These are phyloP conservation scores for Aspergillus sp. DNA, from an alignment of 2,329 filamentous ascomycete genomes.

Conservation along the genomic window DNA sequence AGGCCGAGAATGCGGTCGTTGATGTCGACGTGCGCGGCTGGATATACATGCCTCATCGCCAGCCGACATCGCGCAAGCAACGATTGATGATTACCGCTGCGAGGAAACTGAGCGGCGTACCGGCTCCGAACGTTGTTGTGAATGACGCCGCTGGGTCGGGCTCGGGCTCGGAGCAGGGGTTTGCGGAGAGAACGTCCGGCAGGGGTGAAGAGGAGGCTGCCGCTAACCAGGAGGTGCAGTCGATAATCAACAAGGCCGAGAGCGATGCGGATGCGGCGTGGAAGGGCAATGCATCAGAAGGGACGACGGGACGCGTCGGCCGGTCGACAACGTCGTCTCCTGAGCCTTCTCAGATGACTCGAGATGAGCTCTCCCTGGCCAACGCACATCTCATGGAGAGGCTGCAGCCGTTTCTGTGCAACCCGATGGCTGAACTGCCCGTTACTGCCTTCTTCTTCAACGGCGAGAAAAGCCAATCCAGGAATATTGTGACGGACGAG, in stretches of 20 bases:
- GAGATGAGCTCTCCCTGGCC: slow-evolving; percentile 65
- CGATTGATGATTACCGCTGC: slow-evolving; percentile 78
- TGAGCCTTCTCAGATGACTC: slow-evolving; percentile 44
- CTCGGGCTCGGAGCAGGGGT: slow-evolving; percentile 3
- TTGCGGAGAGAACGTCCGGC: slow-evolving; percentile 25
- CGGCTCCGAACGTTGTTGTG: slow-evolving; percentile 46
- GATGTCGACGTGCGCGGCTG: slow-evolving; percentile 94
- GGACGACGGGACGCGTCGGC: slow-evolving; percentile 20
- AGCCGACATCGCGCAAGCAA: slow-evolving; percentile 78
- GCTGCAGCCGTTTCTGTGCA: slow-evolving; percentile 81
- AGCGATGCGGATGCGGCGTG: slow-evolving; percentile 61
- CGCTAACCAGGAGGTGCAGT: slow-evolving; percentile 64
- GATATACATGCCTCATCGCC: slow-evolving; percentile 80
- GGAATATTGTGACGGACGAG: slow-evolving; percentile 76
- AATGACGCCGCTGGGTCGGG: slow-evolving; percentile 19
- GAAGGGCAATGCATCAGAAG: slow-evolving; percentile 52
- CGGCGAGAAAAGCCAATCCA: slow-evolving; percentile 67
- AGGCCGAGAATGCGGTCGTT: slow-evolving; percentile 75
- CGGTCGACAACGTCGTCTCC: slow-evolving; percentile 40
- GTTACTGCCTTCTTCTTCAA: slow-evolving; percentile 97
- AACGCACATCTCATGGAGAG: slow-evolving; percentile 84
- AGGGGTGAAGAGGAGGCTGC: slow-evolving; percentile 53
- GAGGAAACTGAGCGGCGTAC: slow-evolving; percentile 76
- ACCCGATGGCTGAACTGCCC: slow-evolving; percentile 63
- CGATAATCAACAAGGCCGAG: slow-evolving; percentile 63